Conservation (phyloP, 2,329 filamentous ascomycete genomes). For the Lasiodiplodia theobromae region DNA sequence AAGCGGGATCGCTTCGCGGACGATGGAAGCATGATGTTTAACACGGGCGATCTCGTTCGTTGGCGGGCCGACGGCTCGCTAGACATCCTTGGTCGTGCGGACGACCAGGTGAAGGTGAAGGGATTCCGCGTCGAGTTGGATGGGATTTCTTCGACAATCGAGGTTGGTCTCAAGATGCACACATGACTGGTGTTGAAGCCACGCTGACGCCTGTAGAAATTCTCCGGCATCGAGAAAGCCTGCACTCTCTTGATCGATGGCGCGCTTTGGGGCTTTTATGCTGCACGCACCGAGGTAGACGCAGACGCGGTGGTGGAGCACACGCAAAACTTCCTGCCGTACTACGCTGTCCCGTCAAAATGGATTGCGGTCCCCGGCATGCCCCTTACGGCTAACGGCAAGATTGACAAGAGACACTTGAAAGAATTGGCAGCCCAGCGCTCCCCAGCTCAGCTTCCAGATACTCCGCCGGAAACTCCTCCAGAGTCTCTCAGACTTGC, state of each 20-base stretch:
- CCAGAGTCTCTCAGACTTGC: constrained; percentile 4
- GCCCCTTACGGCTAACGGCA: constrained; percentile 63
- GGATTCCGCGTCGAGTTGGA: constrained; percentile 69
- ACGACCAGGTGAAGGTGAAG: constrained; percentile 70
- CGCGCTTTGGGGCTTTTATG: constrained; percentile 61
- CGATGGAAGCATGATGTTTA: constrained; percentile 65
- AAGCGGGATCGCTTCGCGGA: constrained; percentile 59
- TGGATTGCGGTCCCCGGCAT: constrained; percentile 55
- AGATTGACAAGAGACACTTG: constrained; percentile 62
- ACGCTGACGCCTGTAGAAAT: constrained; percentile 51
- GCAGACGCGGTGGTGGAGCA: constrained; percentile 49
- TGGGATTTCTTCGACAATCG: constrained; percentile 53
- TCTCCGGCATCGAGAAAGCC: constrained; percentile 56
- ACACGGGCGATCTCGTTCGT: constrained; percentile 65
- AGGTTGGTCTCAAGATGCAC: not conserved
- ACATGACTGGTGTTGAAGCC: not conserved
- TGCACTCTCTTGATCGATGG: constrained; percentile 57
- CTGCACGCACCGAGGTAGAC: constrained; percentile 43
- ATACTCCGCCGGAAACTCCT: constrained; percentile 7
- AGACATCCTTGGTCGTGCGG: constrained; percentile 63
- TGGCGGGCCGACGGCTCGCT: constrained; percentile 63
- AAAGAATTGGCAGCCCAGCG: constrained; percentile 38
- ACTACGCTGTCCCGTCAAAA: constrained; percentile 61
- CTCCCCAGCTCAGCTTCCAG: constrained; percentile 11
- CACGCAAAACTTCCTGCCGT: constrained; percentile 57